A percentile compares a stretch with the other conserved stretches of the same genome.
phyloP scores from a whole-genome alignment of 345 rosid species.

The Gossypium rotundifolium region DNA sequence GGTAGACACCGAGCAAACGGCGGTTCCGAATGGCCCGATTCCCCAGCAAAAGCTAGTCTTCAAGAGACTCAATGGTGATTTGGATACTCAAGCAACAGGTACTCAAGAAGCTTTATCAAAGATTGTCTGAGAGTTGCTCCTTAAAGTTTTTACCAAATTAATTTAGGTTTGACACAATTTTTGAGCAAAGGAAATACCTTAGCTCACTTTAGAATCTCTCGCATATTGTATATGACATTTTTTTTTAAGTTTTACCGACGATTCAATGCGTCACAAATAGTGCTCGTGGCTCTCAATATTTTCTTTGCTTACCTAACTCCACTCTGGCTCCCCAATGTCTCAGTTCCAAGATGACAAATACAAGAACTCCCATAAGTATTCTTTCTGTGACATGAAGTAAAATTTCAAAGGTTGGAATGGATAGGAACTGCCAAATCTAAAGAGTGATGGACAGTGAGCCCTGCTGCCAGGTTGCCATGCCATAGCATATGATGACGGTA shows the following conservation, averaged over 20 bases:
- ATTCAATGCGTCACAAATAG: not conserved
- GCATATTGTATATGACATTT: not conserved
- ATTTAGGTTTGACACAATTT: not conserved
- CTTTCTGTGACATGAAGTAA: not conserved
- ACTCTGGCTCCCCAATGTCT: not conserved
- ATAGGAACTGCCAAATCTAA: not conserved
- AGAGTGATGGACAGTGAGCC: not conserved
- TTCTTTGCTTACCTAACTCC: not conserved
- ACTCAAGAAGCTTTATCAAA: conserved; percentile 32
- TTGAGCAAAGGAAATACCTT: not conserved
- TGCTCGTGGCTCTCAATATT: not conserved
- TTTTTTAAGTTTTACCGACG: not conserved
- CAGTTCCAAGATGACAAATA: not conserved
- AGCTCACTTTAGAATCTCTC: not conserved
- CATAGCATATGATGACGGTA: not conserved
- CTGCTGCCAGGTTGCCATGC: not conserved
- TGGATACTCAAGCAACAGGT: conserved; percentile 27
- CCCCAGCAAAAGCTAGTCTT: conserved; percentile 87
- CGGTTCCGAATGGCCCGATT: conserved; percentile 64
- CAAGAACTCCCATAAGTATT: not conserved
- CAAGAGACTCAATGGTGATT: conserved; percentile 34
- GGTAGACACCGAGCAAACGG: conserved; percentile 69
- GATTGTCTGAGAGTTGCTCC: conserved; percentile 11
- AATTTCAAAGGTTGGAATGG: not conserved
- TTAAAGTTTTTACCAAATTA: not conserved